Conservation (phyloP, 495 filamentous ascomycete genomes). For the Letharia columbiana region DNA sequence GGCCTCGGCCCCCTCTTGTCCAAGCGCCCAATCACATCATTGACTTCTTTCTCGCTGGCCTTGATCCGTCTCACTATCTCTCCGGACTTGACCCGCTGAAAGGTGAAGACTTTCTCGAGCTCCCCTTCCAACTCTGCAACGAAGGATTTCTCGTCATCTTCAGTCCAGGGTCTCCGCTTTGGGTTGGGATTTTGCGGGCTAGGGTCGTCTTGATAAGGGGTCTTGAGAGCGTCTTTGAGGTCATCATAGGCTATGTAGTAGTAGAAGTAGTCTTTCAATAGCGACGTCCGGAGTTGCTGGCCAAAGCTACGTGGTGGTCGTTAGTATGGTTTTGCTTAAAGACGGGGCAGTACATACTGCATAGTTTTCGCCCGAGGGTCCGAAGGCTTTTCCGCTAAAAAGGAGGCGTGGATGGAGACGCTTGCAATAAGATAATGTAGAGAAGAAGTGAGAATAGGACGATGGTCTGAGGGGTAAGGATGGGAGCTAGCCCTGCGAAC, state of each 20-base stretch:
- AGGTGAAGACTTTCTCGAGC: slow-evolving; percentile 92
- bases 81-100: slow-evolving; percentile 89
- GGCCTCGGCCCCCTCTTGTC: slow-evolving; percentile 34
- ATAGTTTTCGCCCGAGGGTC: slow-evolving; percentile 10
- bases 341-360: slow-evolving; percentile 15
- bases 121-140: slow-evolving; percentile 79
- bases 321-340: slow-evolving; percentile 22
- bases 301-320: slow-evolving; percentile 71
- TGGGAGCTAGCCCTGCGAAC: neutral
- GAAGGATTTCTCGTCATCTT: slow-evolving; percentile 86
- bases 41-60: slow-evolving; percentile 77
- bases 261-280: slow-evolving; percentile 91
- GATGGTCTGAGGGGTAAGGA: neutral
- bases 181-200: slow-evolving; percentile 47
- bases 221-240: slow-evolving; percentile 80
- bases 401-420: neutral
- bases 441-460: neutral
- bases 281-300: slow-evolving; percentile 83
- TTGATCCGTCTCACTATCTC: slow-evolving; percentile 88
- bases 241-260: slow-evolving; percentile 97
- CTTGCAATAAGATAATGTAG: neutral
- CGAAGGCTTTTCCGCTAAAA: neutral
- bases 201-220: slow-evolving; percentile 49
- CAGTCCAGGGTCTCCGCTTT: slow-evolving; percentile 66
- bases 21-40: slow-evolving; percentile 69